Evolutionary conservation across 2,329 filamentous ascomycete genomes (phyloP), one percentile per base, ranked within the genome.

Genomic region (Cylindrodendrum hubeiense): DNA sequence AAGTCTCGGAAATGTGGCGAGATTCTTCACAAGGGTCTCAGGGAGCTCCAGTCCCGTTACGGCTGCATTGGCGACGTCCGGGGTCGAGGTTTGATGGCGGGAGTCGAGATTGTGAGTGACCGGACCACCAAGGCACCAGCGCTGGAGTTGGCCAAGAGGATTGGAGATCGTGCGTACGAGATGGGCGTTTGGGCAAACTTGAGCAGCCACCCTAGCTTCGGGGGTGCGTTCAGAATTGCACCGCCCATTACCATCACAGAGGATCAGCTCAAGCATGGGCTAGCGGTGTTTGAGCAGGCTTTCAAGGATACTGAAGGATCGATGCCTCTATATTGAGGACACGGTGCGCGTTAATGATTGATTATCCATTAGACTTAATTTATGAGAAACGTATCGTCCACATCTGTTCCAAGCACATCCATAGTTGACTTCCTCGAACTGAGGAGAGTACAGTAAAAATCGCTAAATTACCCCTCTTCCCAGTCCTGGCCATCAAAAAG

Each of bases 1-100:
- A 79, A 81, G 3, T 82, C 87, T 5, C 74, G 78, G 6, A 71
- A 76, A 28, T 78, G 82, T 6, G 87, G 87, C 2, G 64, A 76
- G 2, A 74, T 83, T 22, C 77, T 90, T 3, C 83, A 83, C 62
- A 77, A 72, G 0, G 86, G 83, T 2, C 81, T 88, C n/a, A 76
- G 76, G 24, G 74, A 62, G 30, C 77, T 88, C 19, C 81, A 84
- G 70, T 72, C 76, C 21, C 81, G 82, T n/a, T 90, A 89, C 71
- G 84, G 82, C 30, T 91, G 87, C 74, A 87, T 91, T 55, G 89
- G 89, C 1, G 87, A 90, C 70, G 84, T 91, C 0, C 83, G 88
- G 10, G 87, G 87, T 0, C 81, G 87, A 0, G 88, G 88, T 0
- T 78, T 90, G 9, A 84, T 90, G 81, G 82, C 83, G 0, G 88